phyloP scores from a whole-genome alignment of 345 rosid species.

The Turnera subulata region DNA sequence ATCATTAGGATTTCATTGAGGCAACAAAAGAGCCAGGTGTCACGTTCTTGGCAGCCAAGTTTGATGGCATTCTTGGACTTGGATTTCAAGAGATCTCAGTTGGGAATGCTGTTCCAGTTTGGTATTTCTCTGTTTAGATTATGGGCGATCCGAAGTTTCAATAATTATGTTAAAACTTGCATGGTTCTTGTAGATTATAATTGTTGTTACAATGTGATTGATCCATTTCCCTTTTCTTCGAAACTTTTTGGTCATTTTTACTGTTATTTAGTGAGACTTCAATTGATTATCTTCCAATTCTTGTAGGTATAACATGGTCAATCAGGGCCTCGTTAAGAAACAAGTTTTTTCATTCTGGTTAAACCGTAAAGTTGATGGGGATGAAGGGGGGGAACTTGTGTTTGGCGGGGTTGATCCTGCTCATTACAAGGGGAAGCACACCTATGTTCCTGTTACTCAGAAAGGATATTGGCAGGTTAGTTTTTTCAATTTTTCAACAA shows the following conservation, averaged over 20 bases:
- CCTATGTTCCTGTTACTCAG: slow-evolving; percentile 28
- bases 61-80: slow-evolving; percentile 35
- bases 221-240: background rate
- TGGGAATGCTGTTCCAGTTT: slow-evolving; percentile 25
- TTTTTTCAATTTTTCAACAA: background rate
- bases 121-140: slow-evolving; percentile 7
- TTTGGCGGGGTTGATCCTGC: slow-evolving; percentile 30
- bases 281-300: background rate
- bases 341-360: slow-evolving; percentile 31
- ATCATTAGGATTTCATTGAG: slow-evolving; percentile 25
- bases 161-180: too few relatives aligned
- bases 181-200: background rate
- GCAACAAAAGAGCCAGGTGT: slow-evolving; percentile 31
- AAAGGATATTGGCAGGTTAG: slow-evolving; percentile 36
- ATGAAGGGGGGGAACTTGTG: slow-evolving; percentile 36
- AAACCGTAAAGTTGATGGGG: slow-evolving; percentile 24
- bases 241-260: background rate
- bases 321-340: slow-evolving; percentile 26
- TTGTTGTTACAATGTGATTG: background rate
- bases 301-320: slow-evolving; percentile 26
- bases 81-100: slow-evolving; percentile 34
- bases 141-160: too few relatives aligned
- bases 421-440: slow-evolving; percentile 33
- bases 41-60: slow-evolving; percentile 30
- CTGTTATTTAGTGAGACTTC: background rate